Conservation (phyloP, 192 early-diverging fungal species). For the Coemansia sp. region DNA sequence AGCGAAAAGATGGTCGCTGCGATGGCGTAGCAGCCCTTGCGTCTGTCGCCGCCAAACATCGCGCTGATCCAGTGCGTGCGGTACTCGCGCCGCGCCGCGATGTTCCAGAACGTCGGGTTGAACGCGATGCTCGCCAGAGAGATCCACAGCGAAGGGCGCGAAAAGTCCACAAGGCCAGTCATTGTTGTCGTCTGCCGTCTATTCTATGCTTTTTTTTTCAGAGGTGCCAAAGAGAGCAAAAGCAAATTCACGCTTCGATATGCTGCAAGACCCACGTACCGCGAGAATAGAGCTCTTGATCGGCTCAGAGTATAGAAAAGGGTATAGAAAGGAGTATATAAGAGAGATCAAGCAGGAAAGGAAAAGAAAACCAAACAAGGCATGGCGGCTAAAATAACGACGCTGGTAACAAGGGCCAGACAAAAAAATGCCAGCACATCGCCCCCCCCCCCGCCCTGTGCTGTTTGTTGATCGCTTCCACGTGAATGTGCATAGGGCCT, state of each 20-base stretch:
- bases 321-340: neutral
- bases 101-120: constrained; percentile 89
- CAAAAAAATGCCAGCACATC: neutral
- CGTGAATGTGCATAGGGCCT: constrained; percentile 2
- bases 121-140: constrained; percentile 72
- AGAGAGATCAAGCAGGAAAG: neutral
- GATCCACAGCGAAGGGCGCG: constrained; percentile 65
- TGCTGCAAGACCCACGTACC: too few relatives aligned
- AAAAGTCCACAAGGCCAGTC: constrained; percentile 56
- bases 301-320: too few relatives aligned
- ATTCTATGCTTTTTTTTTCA: neutral
- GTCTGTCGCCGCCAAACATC: constrained; percentile 64
- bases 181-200: neutral
- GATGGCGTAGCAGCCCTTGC: constrained; percentile 76
- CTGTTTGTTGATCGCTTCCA: too few relatives aligned
- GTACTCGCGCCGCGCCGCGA: constrained; percentile 82
- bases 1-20: constrained; percentile 77
- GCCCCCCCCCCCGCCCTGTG: too few relatives aligned
- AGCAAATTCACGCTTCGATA: too few relatives aligned
- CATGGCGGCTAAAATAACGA: too few relatives aligned
- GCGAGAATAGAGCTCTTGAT: too few relatives aligned
- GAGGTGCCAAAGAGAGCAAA: neutral
- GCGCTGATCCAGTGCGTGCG: constrained; percentile 65
- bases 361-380: neutral
- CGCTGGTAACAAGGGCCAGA: neutral